Evolutionary conservation across 176 grass and related monocot species (phyloP).

Genomic region (Thinopyrum elongatum): DNA sequence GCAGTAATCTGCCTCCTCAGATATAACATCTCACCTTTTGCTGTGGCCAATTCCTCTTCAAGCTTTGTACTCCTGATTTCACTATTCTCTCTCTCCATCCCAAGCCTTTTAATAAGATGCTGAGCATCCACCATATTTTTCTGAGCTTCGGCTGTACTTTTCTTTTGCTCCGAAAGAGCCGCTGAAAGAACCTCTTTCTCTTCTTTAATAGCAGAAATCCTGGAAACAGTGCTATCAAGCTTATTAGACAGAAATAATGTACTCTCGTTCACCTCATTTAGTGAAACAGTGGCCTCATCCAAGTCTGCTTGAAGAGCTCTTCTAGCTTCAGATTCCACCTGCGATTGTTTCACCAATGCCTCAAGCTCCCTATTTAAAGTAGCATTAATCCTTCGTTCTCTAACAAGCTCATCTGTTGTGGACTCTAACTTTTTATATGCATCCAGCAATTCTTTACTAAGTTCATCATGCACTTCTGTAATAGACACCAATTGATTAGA

Average conservation of each 20-base stretch:
- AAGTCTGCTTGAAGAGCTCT: slow-evolving; percentile 67
- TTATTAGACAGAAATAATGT: slow-evolving; percentile 71
- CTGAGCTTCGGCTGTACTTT: slow-evolving; percentile 41
- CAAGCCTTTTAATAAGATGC: slow-evolving; percentile 61
- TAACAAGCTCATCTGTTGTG: slow-evolving; percentile 59
- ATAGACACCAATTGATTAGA: slow-evolving; percentile 54
- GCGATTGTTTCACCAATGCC: slow-evolving; percentile 61
- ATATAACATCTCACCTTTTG: slow-evolving; percentile 85
- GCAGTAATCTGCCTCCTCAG: slow-evolving; percentile 58
- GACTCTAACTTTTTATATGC: slow-evolving; percentile 80
- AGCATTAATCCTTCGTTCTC: slow-evolving; percentile 69
- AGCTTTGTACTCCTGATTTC: slow-evolving; percentile 68
- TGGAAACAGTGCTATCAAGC: slow-evolving; percentile 62
- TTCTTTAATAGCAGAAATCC: slow-evolving; percentile 52
- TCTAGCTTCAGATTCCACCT: slow-evolving; percentile 62
- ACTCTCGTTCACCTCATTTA: slow-evolving; percentile 81
- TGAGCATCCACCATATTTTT: slow-evolving; percentile 73
- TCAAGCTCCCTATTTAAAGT: slow-evolving; percentile 76
- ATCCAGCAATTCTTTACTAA: slow-evolving; percentile 73
- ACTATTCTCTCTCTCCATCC: slow-evolving; percentile 62
- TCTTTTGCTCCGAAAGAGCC: slow-evolving; percentile 76
- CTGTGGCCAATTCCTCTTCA: slow-evolving; percentile 81
- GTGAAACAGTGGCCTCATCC: slow-evolving; percentile 80
- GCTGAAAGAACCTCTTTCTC: slow-evolving; percentile 71
- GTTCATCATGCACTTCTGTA: slow-evolving; percentile 43